phyloP scores from a whole-genome alignment of 805 yeast genomes.

The Candida caryicola region DNA sequence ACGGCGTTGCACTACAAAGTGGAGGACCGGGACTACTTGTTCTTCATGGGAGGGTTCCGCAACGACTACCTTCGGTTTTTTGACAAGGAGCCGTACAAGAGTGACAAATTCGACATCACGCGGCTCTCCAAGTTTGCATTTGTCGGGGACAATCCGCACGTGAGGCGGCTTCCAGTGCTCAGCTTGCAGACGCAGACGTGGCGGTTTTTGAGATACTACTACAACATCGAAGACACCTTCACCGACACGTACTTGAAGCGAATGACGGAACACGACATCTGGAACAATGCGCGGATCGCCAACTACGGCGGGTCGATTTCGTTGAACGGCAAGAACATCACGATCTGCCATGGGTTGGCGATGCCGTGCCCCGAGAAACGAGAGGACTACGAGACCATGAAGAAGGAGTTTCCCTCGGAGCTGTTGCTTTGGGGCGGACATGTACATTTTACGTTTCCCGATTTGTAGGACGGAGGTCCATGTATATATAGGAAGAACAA shows the following conservation, averaged over 20 bases:
- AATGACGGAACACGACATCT: constrained; percentile 16
- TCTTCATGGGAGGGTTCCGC: constrained; percentile 39
- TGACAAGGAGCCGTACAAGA: constrained; percentile 27
- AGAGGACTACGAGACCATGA: constrained; percentile 22
- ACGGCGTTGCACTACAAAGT: constrained; percentile 31
- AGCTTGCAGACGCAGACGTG: constrained; percentile 41
- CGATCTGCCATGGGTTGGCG: constrained; percentile 36
- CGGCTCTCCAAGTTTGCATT: constrained; percentile 30
- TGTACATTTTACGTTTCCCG: constrained; percentile 36
- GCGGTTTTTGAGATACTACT: constrained; percentile 35
- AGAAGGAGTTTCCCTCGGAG: constrained; percentile 16
- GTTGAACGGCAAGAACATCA: constrained; percentile 33
- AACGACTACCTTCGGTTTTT: constrained; percentile 35
- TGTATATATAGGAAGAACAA: too few relatives aligned
- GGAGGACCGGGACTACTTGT: constrained; percentile 32
- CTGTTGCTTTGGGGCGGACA: constrained; percentile 35
- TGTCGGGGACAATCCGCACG: constrained; percentile 23
- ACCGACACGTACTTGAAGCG: constrained; percentile 19
- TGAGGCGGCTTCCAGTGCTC: constrained; percentile 33
- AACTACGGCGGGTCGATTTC: constrained; percentile 32
- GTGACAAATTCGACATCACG: constrained; percentile 35
- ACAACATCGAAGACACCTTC: constrained; percentile 26
- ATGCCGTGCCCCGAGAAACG: constrained; percentile 30
- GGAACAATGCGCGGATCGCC: constrained; percentile 28
- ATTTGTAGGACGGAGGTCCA: constrained; percentile 29